phyloP scores from a whole-genome alignment of 345 rosid species.

The Alliaria petiolata region DNA sequence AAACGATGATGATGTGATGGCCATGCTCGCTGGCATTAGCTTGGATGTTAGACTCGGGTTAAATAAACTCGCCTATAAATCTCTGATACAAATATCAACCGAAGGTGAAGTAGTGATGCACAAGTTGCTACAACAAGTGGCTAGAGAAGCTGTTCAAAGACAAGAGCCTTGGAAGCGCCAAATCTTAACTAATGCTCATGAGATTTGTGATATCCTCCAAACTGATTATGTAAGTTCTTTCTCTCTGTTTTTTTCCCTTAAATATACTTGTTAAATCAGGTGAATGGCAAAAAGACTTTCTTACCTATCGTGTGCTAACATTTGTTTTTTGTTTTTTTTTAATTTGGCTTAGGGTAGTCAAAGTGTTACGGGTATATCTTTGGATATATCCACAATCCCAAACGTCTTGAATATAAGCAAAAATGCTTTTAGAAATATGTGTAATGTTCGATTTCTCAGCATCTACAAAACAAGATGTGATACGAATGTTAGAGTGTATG shows the following conservation, averaged over 20 bases:
- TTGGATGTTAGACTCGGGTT: not conserved
- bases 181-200: constrained; percentile 7
- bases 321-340: not conserved
- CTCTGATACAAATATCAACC: constrained; percentile 6
- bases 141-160: not conserved
- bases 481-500: not conserved
- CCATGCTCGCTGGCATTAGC: not conserved
- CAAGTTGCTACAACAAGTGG: constrained; percentile 30
- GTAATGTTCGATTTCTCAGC: constrained; percentile 9
- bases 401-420: not conserved
- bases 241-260: not conserved
- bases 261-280: no score
- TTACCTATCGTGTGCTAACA: constrained; percentile 9
- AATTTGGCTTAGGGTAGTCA: constrained; percentile 9
- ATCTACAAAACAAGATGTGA: not conserved
- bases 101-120: constrained; percentile 21
- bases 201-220: constrained; percentile 16
- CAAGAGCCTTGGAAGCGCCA: constrained; percentile 7
- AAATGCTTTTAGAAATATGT: not conserved
- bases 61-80: not conserved
- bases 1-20: not conserved
- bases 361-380: constrained; percentile 14
- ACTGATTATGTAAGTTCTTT: not conserved
- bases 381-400: not conserved
- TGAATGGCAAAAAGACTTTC: not conserved